Evolutionary conservation across 805 yeast species (phyloP).

Genomic region (Yarrowia divulgata): DNA sequence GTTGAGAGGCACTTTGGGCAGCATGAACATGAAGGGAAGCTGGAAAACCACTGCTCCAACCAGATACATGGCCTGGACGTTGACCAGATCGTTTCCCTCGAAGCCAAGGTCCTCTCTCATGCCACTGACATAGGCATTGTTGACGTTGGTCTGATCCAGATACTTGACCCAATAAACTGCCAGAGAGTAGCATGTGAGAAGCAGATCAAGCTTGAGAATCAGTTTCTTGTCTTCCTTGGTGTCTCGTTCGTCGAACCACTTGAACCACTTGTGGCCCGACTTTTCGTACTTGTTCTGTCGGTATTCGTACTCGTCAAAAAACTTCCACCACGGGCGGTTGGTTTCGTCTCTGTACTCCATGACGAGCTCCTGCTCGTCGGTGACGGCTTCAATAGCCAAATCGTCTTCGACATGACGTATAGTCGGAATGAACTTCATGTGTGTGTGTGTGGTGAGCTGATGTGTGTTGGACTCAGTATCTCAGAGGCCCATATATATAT

Average conservation of each 20-base stretch:
- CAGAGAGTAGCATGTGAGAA: slow-evolving; percentile 63
- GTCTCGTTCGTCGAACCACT: slow-evolving; percentile 62
- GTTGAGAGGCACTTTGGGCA: slow-evolving; percentile 64
- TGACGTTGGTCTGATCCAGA: slow-evolving; percentile 65
- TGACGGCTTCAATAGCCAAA: slow-evolving; percentile 2
- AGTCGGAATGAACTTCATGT: slow-evolving; percentile 18
- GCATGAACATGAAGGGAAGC: slow-evolving; percentile 65
- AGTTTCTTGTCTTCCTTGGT: slow-evolving; percentile 59
- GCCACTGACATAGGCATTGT: slow-evolving; percentile 72
- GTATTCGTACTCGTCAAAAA: slow-evolving; percentile 67
- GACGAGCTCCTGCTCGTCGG: slow-evolving; percentile 18
- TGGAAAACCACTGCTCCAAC: slow-evolving; percentile 68
- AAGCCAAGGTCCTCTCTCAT: slow-evolving; percentile 64
- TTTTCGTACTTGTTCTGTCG: slow-evolving; percentile 52
- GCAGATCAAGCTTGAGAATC: slow-evolving; percentile 61
- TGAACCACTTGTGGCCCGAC: slow-evolving; percentile 56
- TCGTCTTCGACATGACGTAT: slow-evolving; percentile 21
- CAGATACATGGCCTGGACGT: slow-evolving; percentile 64
- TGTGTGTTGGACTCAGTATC: neutral
- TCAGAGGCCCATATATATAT: neutral
- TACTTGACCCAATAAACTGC: slow-evolving; percentile 74
- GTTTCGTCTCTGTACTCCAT: slow-evolving; percentile 40
- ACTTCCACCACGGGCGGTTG: slow-evolving; percentile 51
- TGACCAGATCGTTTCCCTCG: slow-evolving; percentile 66
- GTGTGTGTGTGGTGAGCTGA: neutral